phyloP scores from a whole-genome alignment of 1,139 yeast species.

The Blastobotrys arbuscula region DNA sequence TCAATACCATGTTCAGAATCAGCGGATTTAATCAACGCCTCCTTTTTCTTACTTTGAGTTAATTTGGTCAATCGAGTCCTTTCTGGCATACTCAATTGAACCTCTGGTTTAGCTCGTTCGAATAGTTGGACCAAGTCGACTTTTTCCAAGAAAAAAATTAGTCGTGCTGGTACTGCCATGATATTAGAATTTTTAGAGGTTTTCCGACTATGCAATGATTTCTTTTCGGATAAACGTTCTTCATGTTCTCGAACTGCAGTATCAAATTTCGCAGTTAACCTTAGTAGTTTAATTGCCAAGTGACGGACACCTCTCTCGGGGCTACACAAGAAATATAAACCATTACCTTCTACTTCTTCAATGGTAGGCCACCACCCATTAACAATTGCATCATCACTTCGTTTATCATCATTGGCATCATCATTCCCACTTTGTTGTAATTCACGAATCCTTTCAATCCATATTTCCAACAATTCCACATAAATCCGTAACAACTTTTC shows the following conservation, averaged over 20 bases:
- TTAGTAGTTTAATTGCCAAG: conserved; percentile 66
- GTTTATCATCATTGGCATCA: conserved; percentile 34
- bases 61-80: conserved; percentile 63
- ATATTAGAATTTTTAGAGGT: conserved; percentile 19
- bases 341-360: conserved; percentile 95
- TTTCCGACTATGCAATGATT: conserved; percentile 18
- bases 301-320: conserved; percentile 74
- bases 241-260: conserved; percentile 60
- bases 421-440: conserved; percentile 7
- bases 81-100: conserved; percentile 78
- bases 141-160: conserved; percentile 70
- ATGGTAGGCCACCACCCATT: conserved; percentile 74
- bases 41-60: conserved; percentile 48
- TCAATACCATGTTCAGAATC: conserved; percentile 94
- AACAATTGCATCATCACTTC: conserved; percentile 67
- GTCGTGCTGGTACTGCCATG: conserved; percentile 64
- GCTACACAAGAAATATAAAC: conserved; percentile 83
- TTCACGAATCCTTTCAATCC: conserved; percentile 58
- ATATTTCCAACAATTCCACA: conserved; percentile 69
- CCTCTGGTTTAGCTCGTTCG: conserved; percentile 41
- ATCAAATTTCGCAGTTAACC: conserved; percentile 78
- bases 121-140: conserved; percentile 65
- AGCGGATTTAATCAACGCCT: conserved; percentile 65
- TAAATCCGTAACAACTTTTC: conserved; percentile 60
- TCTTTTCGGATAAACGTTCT: conserved; percentile 23